These are phyloP conservation scores for Epichloe amarillans DNA, from an alignment of 2,329 filamentous ascomycete genomes.

Conservation along the genomic window DNA sequence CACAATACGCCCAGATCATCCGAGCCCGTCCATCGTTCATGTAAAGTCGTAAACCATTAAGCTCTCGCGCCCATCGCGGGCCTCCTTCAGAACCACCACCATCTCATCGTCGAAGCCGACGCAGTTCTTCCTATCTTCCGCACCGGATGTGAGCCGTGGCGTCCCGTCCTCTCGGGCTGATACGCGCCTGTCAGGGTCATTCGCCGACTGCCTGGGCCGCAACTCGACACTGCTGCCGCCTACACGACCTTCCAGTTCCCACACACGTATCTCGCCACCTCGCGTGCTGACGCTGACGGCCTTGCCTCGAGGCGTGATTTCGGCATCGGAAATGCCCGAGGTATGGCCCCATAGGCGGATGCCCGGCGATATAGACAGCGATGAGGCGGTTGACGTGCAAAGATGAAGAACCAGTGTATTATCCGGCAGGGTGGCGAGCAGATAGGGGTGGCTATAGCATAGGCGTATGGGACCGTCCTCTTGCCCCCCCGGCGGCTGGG, in stretches of 20 bases:
- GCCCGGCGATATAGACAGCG: constrained; percentile 57
- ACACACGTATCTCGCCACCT: constrained; percentile 68
- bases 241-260: constrained; percentile 65
- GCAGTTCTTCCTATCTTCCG: constrained; percentile 45
- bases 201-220: constrained; percentile 22
- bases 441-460: constrained; percentile 69
- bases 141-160: constrained; percentile 10
- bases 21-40: constrained; percentile 1
- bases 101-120: constrained; percentile 86
- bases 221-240: constrained; percentile 41
- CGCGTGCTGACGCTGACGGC: constrained; percentile 76
- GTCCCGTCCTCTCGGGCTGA: constrained; percentile 2
- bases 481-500: constrained; percentile 4
- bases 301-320: constrained; percentile 73
- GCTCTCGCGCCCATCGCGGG: constrained; percentile 52
- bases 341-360: constrained; percentile 84
- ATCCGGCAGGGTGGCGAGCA: constrained; percentile 71
- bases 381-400: constrained; percentile 56
- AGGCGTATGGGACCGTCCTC: constrained; percentile 44
- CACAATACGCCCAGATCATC: not conserved
- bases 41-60: constrained; percentile 83
- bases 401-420: constrained; percentile 78
- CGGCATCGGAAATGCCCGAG: constrained; percentile 72
- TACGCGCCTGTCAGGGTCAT: constrained; percentile 10
- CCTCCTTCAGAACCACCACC: constrained; percentile 73